A percentile compares a stretch with the other conserved stretches of the same genome.
Conservation (phyloP, 2,329 filamentous ascomycete species). For the Tolypocladium sp. region DNA sequence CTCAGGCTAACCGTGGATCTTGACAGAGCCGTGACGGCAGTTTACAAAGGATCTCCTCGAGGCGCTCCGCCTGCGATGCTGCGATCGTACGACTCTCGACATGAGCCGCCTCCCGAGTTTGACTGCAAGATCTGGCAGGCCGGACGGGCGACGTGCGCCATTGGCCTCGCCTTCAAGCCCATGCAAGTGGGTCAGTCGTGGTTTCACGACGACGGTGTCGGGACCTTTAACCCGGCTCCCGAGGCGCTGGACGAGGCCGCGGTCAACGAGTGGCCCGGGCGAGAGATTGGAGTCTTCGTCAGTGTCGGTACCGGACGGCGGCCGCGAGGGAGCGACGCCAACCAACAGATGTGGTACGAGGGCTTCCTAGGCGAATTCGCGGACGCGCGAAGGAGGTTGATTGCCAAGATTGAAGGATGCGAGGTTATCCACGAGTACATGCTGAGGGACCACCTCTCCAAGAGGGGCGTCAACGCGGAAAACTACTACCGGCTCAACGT, state of each 20-base stretch:
- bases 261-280: conserved; percentile 88
- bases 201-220: conserved; percentile 87
- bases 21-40: conserved; percentile 75
- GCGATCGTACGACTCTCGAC: conserved; percentile 90
- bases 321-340: conserved; percentile 54
- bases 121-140: conserved; percentile 97
- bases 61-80: conserved; percentile 63
- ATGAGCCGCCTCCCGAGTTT: conserved; percentile 82
- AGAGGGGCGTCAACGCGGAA: conserved; percentile 72
- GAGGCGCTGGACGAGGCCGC: conserved; percentile 82
- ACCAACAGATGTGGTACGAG: conserved; percentile 82
- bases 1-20: background rate
- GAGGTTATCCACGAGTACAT: conserved; percentile 85
- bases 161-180: conserved; percentile 89
- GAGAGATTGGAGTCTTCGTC: conserved; percentile 85
- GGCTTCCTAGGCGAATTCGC: conserved; percentile 88
- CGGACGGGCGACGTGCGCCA: conserved; percentile 85
- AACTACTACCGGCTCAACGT: conserved; percentile 97
- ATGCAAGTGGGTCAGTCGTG: conserved; percentile 88
- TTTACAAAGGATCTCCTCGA: conserved; percentile 74
- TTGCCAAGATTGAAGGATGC: conserved; percentile 90
- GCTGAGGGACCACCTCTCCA: conserved; percentile 67
- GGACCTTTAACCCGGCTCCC: conserved; percentile 85
- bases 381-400: conserved; percentile 75
- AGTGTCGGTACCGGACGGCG: conserved; percentile 92